Evolutionary conservation across 1,284 basidiomycete genomes (phyloP), one percentile per base, ranked within the genome.

Genomic region (Golubevia sp.): DNA sequence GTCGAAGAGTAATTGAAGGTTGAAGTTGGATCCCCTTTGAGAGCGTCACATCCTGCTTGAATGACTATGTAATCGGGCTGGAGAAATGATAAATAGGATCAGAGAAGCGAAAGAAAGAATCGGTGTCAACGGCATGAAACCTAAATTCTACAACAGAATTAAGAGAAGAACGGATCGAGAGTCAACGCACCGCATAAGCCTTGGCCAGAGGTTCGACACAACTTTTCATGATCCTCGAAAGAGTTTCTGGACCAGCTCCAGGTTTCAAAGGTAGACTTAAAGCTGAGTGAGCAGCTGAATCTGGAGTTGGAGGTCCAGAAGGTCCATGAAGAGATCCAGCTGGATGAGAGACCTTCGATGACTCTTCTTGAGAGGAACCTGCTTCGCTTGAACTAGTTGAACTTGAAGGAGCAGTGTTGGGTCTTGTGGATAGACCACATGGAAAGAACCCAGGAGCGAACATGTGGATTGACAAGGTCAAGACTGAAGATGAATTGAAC

Each of bases 1-100:
- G 30, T 34, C 30, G 30, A 34, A 5, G 30, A 34, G 11, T 5
- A 34, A 11, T 34, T 34, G 30, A 34, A 34, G 30, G 30, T 34
- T 34, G 30, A 3, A 34, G 30, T 34, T 88, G 91, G 90, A 82
- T 97, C 94, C 0, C 90, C 92, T 0, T 92, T 90, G 0, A 97
- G 86, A 0, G 90, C 93, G 68, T 97, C 94, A 0, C 89, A 88
- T 1, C 94, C 94, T 63, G 93, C 92, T 77, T 97, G 93, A 0
- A 97, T 79, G 0, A 96, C 88, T 2, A 94, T 84, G 70, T 88
- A 92, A 69, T 94, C 90, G 0, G 94, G 94, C 1, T 61, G 13
- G 50, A 23, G 25, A 27, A 27, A 23, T 5, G 6, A 5, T 7
- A 52, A 13, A 52, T 23, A 34, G n/a, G 6, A 6, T 20, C 38